Evolutionary conservation across 2,329 filamentous ascomycete genomes (phyloP).

Genomic region (Amphichorda felina): DNA sequence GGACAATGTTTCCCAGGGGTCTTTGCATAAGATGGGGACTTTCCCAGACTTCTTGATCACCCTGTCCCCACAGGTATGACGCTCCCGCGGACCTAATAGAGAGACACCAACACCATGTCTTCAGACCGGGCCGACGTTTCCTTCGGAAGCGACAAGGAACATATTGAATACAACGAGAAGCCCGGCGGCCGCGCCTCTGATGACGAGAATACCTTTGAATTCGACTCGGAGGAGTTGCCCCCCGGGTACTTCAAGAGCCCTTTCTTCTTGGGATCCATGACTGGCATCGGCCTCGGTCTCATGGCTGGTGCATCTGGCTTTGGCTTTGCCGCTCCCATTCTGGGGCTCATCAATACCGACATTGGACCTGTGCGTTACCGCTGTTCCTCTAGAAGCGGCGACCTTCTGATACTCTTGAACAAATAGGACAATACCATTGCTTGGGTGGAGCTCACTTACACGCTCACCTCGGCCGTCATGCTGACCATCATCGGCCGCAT

Average conservation of each 20-base stretch:
- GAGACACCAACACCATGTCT: no score
- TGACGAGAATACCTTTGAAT: slow-evolving; percentile 8
- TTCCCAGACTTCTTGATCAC: no score
- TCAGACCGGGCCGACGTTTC: no score
- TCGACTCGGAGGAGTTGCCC: slow-evolving; percentile 9
- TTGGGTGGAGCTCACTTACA: slow-evolving; percentile 17
- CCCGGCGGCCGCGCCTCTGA: not conserved
- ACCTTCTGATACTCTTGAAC: not conserved
- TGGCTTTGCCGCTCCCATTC: slow-evolving; percentile 11
- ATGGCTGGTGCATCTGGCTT: slow-evolving; percentile 16
- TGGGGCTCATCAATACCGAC: slow-evolving; percentile 9
- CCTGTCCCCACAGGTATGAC: no score
- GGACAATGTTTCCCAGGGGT: no score
- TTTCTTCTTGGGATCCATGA: slow-evolving; percentile 14
- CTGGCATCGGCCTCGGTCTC: slow-evolving; percentile 12
- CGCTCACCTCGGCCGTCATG: slow-evolving; percentile 18
- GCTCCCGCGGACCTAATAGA: no score
- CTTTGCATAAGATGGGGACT: no score
- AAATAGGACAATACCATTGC: slow-evolving; percentile 11
- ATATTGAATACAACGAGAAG: no score
- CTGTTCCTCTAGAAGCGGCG: no score
- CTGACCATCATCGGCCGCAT: slow-evolving; percentile 21
- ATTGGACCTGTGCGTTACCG: slow-evolving; percentile 8
- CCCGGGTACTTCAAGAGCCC: slow-evolving; percentile 12
- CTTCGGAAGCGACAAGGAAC: no score